Evolutionary conservation across 2,329 filamentous ascomycete genomes (phyloP), one percentile per base, ranked within the genome.

Genomic region (Simplicillium aogashimaense): DNA sequence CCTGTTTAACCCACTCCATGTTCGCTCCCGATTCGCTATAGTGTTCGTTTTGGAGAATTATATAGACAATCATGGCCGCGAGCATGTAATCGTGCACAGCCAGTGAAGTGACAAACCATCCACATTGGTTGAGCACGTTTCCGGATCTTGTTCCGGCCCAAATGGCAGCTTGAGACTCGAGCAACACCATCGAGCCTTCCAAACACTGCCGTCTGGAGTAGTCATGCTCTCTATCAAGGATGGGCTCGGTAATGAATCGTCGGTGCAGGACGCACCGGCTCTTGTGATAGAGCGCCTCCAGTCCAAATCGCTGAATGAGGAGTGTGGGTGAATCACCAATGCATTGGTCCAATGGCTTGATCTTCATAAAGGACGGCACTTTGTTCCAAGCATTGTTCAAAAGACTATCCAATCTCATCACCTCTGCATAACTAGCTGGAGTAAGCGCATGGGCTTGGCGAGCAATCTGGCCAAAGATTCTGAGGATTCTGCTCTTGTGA

Each of bases 81-180:
- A 81, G 64, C 38, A 82, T 58, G 38, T 76, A 81, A 50, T 82
- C 77, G 38, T 79, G 74, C 38, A 75, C 66, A 10, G 70, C 67
- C 4, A 81, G 57, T 1, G 72, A 72, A 3, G 69, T 71, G 15
- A 78, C 53, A 47, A 79, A 78, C 70, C 75, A 79, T 5, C 67
- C 65, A 30, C 72, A 66, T 25, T 64, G 59, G 44, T 64, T 60
- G 12, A 82, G 56, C 18, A 73, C 59, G 6, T 70, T 71, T 1
- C 75, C 75, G 0, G 75, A 74, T 41, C 67, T 65, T 3, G 61
- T 65, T 1, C 66, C 69, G 37, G 70, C 58, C 53, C 67, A 66
- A 34, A 76, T 66, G 25, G 55, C 53, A 29, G 59, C 47, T 50
- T 78, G 74, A 43, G 66, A 67, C 1, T 58, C 53, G 2, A 78